A percentile compares a stretch with the other conserved stretches of the same genome.
Conservation (phyloP, 1,139 yeast genomes). For the Sugiyamaella japonica region DNA sequence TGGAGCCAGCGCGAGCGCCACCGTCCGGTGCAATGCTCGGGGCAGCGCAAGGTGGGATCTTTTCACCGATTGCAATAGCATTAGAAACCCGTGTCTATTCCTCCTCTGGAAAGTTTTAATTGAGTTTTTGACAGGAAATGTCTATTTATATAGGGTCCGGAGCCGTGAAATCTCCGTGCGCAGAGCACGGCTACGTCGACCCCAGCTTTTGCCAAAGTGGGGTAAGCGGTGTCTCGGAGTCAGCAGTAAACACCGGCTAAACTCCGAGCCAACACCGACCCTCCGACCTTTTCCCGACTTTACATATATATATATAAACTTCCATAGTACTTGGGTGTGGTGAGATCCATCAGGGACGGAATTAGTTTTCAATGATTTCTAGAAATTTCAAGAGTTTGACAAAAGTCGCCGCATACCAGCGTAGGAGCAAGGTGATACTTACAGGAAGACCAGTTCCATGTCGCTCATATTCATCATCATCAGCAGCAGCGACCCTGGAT, state of each 20-base stretch:
- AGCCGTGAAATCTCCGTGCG: constrained; percentile 11
- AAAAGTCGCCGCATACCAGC: no score
- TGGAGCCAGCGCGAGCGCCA: no score
- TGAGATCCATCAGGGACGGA: no score
- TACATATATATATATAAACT: neutral
- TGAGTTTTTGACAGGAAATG: no score
- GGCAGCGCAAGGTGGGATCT: neutral
- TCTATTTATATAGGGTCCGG: no score
- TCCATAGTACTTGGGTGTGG: no score
- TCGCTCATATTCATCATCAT: neutral
- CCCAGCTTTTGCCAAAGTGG: constrained; percentile 1
- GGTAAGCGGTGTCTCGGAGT: neutral
- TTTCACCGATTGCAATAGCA: constrained; percentile 3
- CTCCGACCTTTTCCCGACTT: neutral
- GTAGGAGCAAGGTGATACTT: neutral
- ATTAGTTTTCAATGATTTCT: neutral
- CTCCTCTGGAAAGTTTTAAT: no score
- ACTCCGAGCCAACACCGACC: neutral
- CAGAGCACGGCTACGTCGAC: constrained; percentile 7
- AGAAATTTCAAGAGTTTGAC: neutral
- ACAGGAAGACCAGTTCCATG: no score
- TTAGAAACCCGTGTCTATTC: neutral
- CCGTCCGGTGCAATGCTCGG: no score
- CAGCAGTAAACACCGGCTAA: no score
- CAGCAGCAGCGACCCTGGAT: constrained; percentile 20